phyloP scores from a whole-genome alignment of 176 grass and related monocot species.

The Raddia distichophylla region DNA sequence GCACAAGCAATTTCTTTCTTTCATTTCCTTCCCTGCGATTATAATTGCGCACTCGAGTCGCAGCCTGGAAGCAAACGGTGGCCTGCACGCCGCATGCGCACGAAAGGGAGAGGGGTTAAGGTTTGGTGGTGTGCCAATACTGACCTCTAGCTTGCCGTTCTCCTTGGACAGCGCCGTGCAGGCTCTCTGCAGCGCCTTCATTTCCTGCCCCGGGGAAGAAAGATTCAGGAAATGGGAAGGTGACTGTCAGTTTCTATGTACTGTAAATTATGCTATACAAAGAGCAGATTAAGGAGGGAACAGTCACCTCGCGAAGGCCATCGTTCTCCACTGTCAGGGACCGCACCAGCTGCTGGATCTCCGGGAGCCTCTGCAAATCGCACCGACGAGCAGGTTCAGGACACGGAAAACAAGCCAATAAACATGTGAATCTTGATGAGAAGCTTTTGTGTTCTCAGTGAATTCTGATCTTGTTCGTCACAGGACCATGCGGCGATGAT shows the following conservation, averaged over 20 bases:
- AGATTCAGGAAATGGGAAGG: not conserved
- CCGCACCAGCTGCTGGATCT: slow-evolving; percentile 58
- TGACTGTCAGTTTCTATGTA: not conserved
- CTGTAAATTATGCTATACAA: no score
- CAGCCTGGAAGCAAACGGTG: slow-evolving; percentile 11
- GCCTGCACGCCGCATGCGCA: slow-evolving; percentile 9
- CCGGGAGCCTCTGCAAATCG: slow-evolving; percentile 55
- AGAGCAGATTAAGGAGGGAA: not conserved
- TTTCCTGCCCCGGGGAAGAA: slow-evolving; percentile 39
- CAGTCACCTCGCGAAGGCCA: slow-evolving; percentile 55
- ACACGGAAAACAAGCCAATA: not conserved
- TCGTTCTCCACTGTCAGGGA: slow-evolving; percentile 63
- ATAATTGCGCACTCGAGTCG: not conserved
- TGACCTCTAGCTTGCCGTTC: slow-evolving; percentile 58
- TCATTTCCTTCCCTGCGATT: not conserved
- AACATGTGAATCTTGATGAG: not conserved
- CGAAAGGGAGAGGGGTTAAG: not conserved
- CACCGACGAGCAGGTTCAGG: not conserved
- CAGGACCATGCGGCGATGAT: slow-evolving; percentile 38
- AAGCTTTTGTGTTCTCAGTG: slow-evolving; percentile 2
- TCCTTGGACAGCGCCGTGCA: slow-evolving; percentile 45
- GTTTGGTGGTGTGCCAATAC: not conserved
- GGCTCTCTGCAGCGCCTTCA: slow-evolving; percentile 44
- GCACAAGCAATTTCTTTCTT: not conserved
- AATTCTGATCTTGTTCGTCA: slow-evolving; percentile 19